Evolutionary conservation across 495 filamentous ascomycete genomes (phyloP).

Genomic region (Penicillium daleae): DNA sequence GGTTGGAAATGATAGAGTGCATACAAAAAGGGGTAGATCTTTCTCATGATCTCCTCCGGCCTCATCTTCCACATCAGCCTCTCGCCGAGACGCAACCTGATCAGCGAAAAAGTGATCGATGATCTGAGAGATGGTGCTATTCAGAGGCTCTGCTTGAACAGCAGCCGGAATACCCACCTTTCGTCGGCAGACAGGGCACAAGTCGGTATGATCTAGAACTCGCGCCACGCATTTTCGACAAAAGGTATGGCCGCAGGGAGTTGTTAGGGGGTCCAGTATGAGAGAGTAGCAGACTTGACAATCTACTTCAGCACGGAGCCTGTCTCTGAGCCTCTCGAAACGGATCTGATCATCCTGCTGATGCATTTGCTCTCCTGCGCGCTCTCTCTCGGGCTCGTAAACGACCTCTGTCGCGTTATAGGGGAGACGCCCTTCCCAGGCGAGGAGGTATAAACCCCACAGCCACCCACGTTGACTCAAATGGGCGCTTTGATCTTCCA

Average conservation of each 20-base stretch:
- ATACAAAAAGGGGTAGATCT: constrained; percentile 77
- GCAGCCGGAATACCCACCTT: constrained; percentile 63
- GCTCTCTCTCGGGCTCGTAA: constrained; percentile 51
- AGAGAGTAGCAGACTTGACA: constrained; percentile 86
- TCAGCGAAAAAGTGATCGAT: constrained; percentile 70
- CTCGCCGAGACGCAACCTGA: constrained; percentile 58
- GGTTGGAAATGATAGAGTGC: constrained; percentile 75
- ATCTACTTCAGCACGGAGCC: constrained; percentile 70
- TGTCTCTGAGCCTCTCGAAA: constrained; percentile 61
- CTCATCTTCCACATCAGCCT: constrained; percentile 56
- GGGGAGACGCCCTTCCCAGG: constrained; percentile 36
- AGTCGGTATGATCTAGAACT: constrained; percentile 71
- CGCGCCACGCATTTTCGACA: constrained; percentile 78
- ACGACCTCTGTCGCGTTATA: constrained; percentile 51
- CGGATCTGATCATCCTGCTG: constrained; percentile 53
- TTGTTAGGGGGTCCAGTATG: constrained; percentile 80
- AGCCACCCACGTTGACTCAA: constrained; percentile 26
- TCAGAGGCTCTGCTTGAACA: constrained; percentile 58
- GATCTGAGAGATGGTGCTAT: constrained; percentile 61
- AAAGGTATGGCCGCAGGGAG: constrained; percentile 86
- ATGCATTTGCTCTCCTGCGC: constrained; percentile 45
- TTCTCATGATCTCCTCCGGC: constrained; percentile 53
- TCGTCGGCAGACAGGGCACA: constrained; percentile 80
- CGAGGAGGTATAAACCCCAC: constrained; percentile 36
- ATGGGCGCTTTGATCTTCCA: constrained; percentile 21